Percentiles rank a stretch among this genome's conserved stretches.
These are phyloP conservation scores for Turritis glabra DNA, from an alignment of 345 rosid genomes.

Conservation along the genomic window DNA sequence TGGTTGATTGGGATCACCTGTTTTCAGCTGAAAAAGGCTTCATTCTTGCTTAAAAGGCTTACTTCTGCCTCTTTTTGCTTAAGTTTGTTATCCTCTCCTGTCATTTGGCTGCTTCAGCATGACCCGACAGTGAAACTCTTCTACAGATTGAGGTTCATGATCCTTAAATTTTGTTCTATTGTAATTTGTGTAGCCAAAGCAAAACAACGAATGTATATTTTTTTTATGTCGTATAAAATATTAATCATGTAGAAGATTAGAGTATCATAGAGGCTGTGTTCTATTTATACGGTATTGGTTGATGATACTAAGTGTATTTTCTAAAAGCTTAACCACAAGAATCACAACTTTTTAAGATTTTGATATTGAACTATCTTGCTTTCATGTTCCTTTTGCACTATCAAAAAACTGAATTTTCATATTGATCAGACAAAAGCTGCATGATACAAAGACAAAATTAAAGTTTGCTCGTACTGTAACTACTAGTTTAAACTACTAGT, in stretches of 20 bases:
- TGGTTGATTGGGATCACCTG: not conserved
- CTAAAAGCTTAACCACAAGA: not conserved
- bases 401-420: slow-evolving; percentile 2
- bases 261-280: not conserved
- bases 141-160: slow-evolving; percentile 9
- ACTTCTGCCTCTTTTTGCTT: slow-evolving; percentile 1
- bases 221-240: not conserved
- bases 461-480: not conserved
- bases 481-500: not conserved
- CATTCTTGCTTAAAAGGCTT: not conserved
- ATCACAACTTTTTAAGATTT: not conserved
- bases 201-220: not conserved
- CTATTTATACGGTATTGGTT: not conserved
- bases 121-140: slow-evolving; percentile 8
- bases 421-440: slow-evolving; percentile 3
- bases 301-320: not conserved
- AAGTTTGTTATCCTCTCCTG: slow-evolving; percentile 5
- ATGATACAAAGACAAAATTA: not conserved
- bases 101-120: slow-evolving; percentile 3
- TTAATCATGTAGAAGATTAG: not conserved
- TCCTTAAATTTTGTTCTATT: slow-evolving; percentile 33
- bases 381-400: slow-evolving; percentile 1
- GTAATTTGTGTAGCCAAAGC: slow-evolving; percentile 5
- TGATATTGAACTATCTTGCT: not conserved
- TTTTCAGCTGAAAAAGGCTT: not conserved